Evolutionary conservation across 2,329 filamentous ascomycete species (phyloP).

Genomic region (Paecilomyces sp.): DNA sequence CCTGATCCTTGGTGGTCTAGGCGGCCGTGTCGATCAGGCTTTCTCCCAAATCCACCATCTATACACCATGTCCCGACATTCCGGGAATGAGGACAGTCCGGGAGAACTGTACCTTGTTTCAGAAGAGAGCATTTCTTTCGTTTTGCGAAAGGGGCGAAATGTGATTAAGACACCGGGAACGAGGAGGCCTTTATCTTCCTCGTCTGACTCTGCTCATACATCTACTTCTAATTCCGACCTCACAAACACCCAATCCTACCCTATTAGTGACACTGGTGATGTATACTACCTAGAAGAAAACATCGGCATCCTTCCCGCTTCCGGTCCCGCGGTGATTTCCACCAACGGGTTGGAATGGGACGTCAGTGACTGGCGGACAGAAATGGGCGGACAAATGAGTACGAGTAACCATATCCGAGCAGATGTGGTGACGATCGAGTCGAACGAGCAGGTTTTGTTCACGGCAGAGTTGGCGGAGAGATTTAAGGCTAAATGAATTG

Average conservation of each 20-base stretch:
- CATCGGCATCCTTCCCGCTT: slow-evolving; percentile 79
- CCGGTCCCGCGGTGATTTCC: slow-evolving; percentile 68
- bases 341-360: slow-evolving; percentile 87
- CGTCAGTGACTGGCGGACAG: slow-evolving; percentile 70
- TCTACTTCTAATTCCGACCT: neutral
- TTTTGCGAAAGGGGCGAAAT: slow-evolving; percentile 65
- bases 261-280: slow-evolving; percentile 27
- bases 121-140: slow-evolving; percentile 71
- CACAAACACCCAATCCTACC: neutral
- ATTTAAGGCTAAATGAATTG: slow-evolving; percentile 21
- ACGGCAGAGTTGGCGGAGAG: slow-evolving; percentile 57
- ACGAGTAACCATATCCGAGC: slow-evolving; percentile 72
- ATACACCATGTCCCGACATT: slow-evolving; percentile 39
- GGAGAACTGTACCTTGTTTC: slow-evolving; percentile 72
- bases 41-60: slow-evolving; percentile 84
- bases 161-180: slow-evolving; percentile 55
- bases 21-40: slow-evolving; percentile 87
- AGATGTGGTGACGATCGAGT: slow-evolving; percentile 54
- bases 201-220: neutral
- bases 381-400: slow-evolving; percentile 65
- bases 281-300: slow-evolving; percentile 59
- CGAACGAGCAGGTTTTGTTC: slow-evolving; percentile 61
- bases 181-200: slow-evolving; percentile 9
- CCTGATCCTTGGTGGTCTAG: slow-evolving; percentile 76
- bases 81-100: slow-evolving; percentile 6